Conservation (phyloP, 2,329 filamentous ascomycete species). For the Ceratocystis eucalypticola region DNA sequence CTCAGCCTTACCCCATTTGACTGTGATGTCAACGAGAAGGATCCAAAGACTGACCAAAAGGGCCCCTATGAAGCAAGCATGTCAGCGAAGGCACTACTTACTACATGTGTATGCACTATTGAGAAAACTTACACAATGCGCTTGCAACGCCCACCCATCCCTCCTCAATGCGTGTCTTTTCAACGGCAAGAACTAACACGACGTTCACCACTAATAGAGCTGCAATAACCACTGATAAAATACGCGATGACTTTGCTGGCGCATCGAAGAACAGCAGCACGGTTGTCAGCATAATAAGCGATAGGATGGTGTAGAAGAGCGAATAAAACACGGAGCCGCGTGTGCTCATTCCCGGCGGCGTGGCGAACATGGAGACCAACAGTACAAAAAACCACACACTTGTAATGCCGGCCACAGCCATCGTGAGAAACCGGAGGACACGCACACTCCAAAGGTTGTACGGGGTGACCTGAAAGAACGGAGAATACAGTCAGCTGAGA, state of each 20-base stretch:
- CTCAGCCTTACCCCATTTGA: slow-evolving; percentile 81
- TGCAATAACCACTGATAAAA: slow-evolving; percentile 56
- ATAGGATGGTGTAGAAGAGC: slow-evolving; percentile 69
- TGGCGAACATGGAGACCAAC: slow-evolving; percentile 82
- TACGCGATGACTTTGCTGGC: slow-evolving; percentile 65
- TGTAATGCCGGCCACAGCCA: slow-evolving; percentile 59
- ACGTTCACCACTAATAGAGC: slow-evolving; percentile 44
- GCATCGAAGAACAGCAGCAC: slow-evolving; percentile 76
- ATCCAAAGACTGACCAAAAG: slow-evolving; percentile 68
- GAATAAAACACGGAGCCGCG: slow-evolving; percentile 87
- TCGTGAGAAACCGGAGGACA: slow-evolving; percentile 61
- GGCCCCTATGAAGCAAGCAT: slow-evolving; percentile 39
- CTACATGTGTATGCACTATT: neutral
- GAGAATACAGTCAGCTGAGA: neutral
- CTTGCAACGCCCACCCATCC: slow-evolving; percentile 83
- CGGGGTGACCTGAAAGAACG: slow-evolving; percentile 48
- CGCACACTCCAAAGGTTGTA: slow-evolving; percentile 93
- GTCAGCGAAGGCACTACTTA: neutral
- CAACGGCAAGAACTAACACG: slow-evolving; percentile 65
- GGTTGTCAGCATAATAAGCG: slow-evolving; percentile 60
- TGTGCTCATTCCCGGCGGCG: slow-evolving; percentile 71
- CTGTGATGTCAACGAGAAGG: slow-evolving; percentile 63
- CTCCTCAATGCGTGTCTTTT: slow-evolving; percentile 66
- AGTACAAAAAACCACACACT: slow-evolving; percentile 90
- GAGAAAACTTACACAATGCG: slow-evolving; percentile 45